These are phyloP conservation scores for Allomyces macrogynus DNA, from an alignment of 192 early-diverging fungal genomes.

Conservation along the genomic window DNA sequence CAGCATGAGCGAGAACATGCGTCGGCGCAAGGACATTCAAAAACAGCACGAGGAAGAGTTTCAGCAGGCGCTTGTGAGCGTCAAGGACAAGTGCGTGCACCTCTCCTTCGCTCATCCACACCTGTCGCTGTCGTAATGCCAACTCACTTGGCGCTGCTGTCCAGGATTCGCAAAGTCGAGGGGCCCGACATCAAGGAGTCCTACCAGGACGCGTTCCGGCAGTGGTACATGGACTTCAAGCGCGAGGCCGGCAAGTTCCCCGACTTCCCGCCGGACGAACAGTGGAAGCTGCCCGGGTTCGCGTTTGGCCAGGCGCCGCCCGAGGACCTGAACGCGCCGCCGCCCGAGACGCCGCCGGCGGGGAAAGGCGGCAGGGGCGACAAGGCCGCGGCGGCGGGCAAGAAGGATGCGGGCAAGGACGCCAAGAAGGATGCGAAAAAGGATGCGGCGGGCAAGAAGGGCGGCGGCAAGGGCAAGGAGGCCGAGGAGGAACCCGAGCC, in stretches of 20 bases:
- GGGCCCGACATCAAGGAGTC: constrained; percentile 41
- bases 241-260: constrained; percentile 32
- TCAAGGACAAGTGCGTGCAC: constrained; percentile 29
- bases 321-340: neutral
- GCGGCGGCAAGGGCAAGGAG: constrained; percentile 4
- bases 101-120: neutral
- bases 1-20: constrained; percentile 11
- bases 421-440: constrained; percentile 9
- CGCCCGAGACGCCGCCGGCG: neutral
- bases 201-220: constrained; percentile 35
- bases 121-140: too few species aligned
- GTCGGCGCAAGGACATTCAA: constrained; percentile 29
- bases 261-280: constrained; percentile 29
- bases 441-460: constrained; percentile 6
- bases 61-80: constrained; percentile 31
- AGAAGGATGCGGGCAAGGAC: constrained; percentile 8
- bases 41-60: constrained; percentile 39
- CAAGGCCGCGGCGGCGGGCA: constrained; percentile 10
- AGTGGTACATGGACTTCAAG: constrained; percentile 47
- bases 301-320: constrained; percentile 11
- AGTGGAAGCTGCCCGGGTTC: constrained; percentile 29
- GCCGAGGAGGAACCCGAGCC: constrained; percentile 23
- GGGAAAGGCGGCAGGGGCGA: constrained; percentile 1
- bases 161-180: constrained; percentile 31
- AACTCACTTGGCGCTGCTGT: neutral